phyloP scores from a whole-genome alignment of 2,329 filamentous ascomycete genomes.

The Monosporascus sp. region DNA sequence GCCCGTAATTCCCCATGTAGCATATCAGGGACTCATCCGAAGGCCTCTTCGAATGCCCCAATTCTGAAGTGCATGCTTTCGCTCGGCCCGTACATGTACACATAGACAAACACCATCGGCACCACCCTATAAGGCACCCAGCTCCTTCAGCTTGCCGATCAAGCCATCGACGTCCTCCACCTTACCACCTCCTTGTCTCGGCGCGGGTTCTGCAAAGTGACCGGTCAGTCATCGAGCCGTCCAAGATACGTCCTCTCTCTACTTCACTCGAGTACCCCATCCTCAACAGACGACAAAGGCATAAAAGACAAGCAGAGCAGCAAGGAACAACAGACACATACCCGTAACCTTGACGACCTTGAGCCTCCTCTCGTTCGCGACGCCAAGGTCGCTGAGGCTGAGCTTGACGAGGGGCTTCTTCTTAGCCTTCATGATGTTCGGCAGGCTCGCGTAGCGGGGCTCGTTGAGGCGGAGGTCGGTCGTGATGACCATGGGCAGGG shows the following conservation, averaged over 20 bases:
- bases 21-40: too few relatives aligned
- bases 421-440: slow-evolving; percentile 99
- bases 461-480: slow-evolving; percentile 93
- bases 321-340: slow-evolving; percentile 44
- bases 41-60: too few relatives aligned
- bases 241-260: not conserved
- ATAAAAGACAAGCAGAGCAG: not conserved
- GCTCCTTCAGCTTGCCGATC: slow-evolving; percentile 88
- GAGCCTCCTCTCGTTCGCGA: slow-evolving; percentile 69
- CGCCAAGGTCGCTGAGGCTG: slow-evolving; percentile 73
- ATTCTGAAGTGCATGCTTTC: too few relatives aligned
- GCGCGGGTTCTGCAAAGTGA: slow-evolving; percentile 64
- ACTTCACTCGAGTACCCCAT: not conserved
- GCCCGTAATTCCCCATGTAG: too few relatives aligned
- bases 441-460: slow-evolving; percentile 89
- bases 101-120: not conserved
- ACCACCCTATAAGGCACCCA: slow-evolving; percentile 69
- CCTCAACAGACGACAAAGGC: not conserved
- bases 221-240: slow-evolving; percentile 7
- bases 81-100: not conserved
- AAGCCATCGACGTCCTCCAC: slow-evolving; percentile 97
- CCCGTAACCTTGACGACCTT: slow-evolving; percentile 87
- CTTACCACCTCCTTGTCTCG: slow-evolving; percentile 89
- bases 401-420: slow-evolving; percentile 98
- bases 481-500: slow-evolving; percentile 89